These are phyloP conservation scores for Borovskyia barvae DNA, from an alignment of 208 protist species.

Conservation along the genomic window DNA sequence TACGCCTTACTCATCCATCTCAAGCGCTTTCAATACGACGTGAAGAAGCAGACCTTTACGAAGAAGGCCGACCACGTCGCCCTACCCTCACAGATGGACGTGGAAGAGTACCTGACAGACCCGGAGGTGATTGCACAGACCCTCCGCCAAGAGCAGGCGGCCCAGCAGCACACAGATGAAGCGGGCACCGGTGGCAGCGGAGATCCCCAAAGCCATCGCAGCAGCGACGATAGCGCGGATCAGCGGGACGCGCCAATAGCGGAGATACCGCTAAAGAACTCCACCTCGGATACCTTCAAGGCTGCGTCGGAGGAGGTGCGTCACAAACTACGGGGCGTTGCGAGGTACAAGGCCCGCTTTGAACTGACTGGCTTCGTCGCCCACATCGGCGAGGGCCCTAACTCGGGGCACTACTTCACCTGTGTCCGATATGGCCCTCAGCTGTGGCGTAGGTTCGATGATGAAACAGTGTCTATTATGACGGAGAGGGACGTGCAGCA, in stretches of 20 bases:
- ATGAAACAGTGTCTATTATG: conserved; percentile 74
- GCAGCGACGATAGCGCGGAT: too few species aligned
- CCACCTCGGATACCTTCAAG: conserved; percentile 30
- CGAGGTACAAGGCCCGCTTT: conserved; percentile 77
- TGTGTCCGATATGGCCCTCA: conserved; percentile 73
- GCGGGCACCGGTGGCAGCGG: not conserved
- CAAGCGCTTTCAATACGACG: conserved; percentile 91
- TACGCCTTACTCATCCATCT: conserved; percentile 89
- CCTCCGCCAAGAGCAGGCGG: conserved; percentile 15
- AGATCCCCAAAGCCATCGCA: not conserved
- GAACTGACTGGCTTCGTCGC: conserved; percentile 87
- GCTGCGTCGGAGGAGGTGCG: conserved; percentile 33
- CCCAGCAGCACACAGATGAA: conserved; percentile 1
- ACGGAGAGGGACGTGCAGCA: conserved; percentile 81
- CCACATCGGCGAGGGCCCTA: conserved; percentile 80
- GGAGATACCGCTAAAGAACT: not conserved
- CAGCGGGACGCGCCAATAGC: not conserved
- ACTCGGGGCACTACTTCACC: conserved; percentile 90
- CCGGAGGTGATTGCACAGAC: conserved; percentile 24
- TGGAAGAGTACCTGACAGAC: conserved; percentile 74
- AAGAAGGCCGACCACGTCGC: conserved; percentile 88
- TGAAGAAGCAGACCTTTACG: conserved; percentile 50
- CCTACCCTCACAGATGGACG: conserved; percentile 83
- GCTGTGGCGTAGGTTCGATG: conserved; percentile 90
- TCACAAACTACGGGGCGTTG: conserved; percentile 49